Base-by-base conservation (phyloP, 2,329 filamentous ascomycete genomes). In the Ophiostoma ips region DNA sequence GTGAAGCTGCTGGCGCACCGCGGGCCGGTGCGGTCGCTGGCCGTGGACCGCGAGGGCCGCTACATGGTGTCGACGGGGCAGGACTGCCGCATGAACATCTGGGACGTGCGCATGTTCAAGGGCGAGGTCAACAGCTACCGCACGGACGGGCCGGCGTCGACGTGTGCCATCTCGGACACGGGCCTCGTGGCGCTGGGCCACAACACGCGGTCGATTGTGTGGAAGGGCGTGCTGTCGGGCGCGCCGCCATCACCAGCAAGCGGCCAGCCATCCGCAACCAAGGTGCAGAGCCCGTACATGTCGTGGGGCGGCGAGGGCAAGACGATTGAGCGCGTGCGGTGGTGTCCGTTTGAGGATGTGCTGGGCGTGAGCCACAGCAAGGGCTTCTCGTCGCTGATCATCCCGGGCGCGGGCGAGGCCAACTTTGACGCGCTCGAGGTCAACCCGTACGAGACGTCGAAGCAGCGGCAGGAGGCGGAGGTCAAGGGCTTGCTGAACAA, bases 341-440 rank as follows among this genome's bases (percentile, higher is more conserved):
- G 90, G 86, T 98, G 92, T 62, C 92, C 92, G 0, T 95, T 85
- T 55, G 92, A 98, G 64, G 92, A 98, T 70, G 71, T 95, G 1
- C 76, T 98, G 2, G 92, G 56, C 43, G 52, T 95, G 21, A 77
- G 83, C 2, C 90, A 96, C 68, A 76, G 85, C 61, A 71, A 81
- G 53, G 92, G 92, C 13, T 96, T 96, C 69, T 85, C 84, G 15
- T 92, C 84, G 50, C 79, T 95, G 61, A 79, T 98, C 58, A 80
- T 96, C 2, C 92, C 92, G 8, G 92, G 92, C 45, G 85, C 90
- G n/a, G 92, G 92, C 55, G 92, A 98, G 66, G 81, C 92, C 63
- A 96, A 96, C 75, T 95, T 86, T 63, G 92, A 98, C 64, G 85
- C 88, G 3, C 72, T 95, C 49, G 92, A 98, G 66, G 74, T 82